Evolutionary conservation across 768 basidiomycete genomes (phyloP).

Genomic region (Lactifluus rugatus): DNA sequence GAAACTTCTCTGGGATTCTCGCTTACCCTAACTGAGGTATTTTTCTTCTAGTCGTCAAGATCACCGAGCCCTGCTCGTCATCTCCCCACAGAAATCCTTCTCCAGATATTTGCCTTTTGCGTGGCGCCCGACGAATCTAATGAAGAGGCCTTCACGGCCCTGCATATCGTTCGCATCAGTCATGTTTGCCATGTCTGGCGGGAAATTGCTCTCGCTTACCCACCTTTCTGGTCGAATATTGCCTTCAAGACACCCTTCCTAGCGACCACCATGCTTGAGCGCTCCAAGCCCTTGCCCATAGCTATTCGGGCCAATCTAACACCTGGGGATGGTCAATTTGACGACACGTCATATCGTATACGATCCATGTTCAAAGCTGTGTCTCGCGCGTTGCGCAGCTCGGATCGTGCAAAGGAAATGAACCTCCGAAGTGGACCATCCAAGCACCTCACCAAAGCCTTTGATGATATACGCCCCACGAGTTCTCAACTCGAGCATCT

Average conservation of each 20-base stretch:
- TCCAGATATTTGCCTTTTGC: constrained; percentile 18
- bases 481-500: constrained; percentile 13
- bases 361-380: constrained; percentile 11
- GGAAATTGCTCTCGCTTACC: constrained; percentile 15
- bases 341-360: constrained; percentile 5
- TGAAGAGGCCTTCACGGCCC: constrained; percentile 7
- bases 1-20: not conserved
- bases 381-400: constrained; percentile 17
- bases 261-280: constrained; percentile 20
- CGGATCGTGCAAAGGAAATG: constrained; percentile 18
- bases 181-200: constrained; percentile 19
- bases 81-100: constrained; percentile 20
- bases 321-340: constrained; percentile 2
- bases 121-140: constrained; percentile 10
- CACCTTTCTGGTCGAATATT: constrained; percentile 18
- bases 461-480: constrained; percentile 12
- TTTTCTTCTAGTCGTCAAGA: not conserved
- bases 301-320: constrained; percentile 15
- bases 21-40: not conserved
- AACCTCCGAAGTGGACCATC: constrained; percentile 12
- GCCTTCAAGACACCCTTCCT: constrained; percentile 15
- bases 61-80: not conserved
- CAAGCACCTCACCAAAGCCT: constrained; percentile 11
- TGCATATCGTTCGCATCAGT: constrained; percentile 14
- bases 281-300: constrained; percentile 14